phyloP scores from a whole-genome alignment of 2,329 filamentous ascomycete species.

The Pyrenochaeta sp. region DNA sequence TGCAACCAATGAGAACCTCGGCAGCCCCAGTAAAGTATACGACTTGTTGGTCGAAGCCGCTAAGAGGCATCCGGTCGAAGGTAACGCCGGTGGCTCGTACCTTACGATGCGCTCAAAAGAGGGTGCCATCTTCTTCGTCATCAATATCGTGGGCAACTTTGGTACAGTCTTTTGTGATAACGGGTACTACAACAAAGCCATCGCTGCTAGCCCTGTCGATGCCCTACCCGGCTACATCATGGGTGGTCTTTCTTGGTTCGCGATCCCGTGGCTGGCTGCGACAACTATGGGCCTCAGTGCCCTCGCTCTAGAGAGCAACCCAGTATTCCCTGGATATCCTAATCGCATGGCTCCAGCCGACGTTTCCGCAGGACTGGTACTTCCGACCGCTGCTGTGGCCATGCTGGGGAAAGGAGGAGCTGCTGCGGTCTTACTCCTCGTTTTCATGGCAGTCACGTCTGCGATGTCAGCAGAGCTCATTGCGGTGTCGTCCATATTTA shows the following conservation, averaged over 20 bases:
- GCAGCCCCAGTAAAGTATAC: conserved; percentile 79
- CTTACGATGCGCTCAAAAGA: conserved; percentile 84
- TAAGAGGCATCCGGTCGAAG: conserved; percentile 74
- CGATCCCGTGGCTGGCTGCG: conserved; percentile 88
- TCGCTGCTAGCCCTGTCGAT: conserved; percentile 84
- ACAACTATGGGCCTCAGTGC: conserved; percentile 88
- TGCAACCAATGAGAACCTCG: conserved; percentile 74
- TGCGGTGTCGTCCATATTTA: conserved; percentile 86
- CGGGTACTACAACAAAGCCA: conserved; percentile 91
- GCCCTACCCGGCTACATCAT: conserved; percentile 89
- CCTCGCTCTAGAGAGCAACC: conserved; percentile 78
- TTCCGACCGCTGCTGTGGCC: conserved; percentile 85
- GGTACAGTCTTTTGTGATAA: conserved; percentile 86
- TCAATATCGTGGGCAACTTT: conserved; percentile 88
- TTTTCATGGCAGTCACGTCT: conserved; percentile 91
- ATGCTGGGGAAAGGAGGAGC: conserved; percentile 84
- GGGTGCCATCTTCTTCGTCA: conserved; percentile 89
- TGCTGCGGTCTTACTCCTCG: conserved; percentile 77
- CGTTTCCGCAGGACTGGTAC: conserved; percentile 81
- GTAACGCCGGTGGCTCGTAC: conserved; percentile 83
- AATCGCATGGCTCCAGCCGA: conserved; percentile 76
- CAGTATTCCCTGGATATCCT: conserved; percentile 75
- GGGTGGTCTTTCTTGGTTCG: conserved; percentile 89
- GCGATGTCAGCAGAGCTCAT: conserved; percentile 85
- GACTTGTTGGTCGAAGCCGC: conserved; percentile 77